Base-by-base conservation (phyloP, 176 grass and related monocot species). In the Lolium perenne region DNA sequence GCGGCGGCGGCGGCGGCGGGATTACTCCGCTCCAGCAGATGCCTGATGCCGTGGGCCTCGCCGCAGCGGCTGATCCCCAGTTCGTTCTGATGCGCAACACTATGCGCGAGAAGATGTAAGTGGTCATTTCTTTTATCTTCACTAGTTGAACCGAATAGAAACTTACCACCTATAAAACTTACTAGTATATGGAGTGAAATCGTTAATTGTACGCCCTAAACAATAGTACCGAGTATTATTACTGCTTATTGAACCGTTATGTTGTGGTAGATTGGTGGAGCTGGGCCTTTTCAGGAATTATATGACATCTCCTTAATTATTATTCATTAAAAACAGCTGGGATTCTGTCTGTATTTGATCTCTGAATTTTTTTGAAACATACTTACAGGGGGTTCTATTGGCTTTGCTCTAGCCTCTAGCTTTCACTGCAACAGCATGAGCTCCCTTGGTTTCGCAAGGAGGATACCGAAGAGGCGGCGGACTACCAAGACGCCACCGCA, bases 81-180 rank as follows among this genome's bases (percentile, higher is more conserved):
- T 86, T 95, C 68, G 63, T 76, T 10, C 20, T 55, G 16, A 0
- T 84, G 21, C 93, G 96, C 12, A 58, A 16, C 38, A n/a, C 0
- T 25, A 82, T 84, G 90, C 90, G 85, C 3, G 7, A 84, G 0
- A 90, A 69, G 77, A 94, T 98, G 96, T 98, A 92, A 92, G 85
- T 8, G 26, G 48, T 47, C 35, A 11, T 75, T 86, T 48, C 68
- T 91, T 23, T 73, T 73, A 11, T 73, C 43, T 48, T 11, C 43
- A 23, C 76, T 46, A 80, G 67, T 59, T 58, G 53, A 23, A 26
- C 11, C 21, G 18, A 21, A 45, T 12, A 56, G 54, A 56, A 20
- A 56, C 17, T 56, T 55, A 55, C 51, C 15, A 53, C 3, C 13
- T 15, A 53, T 53, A 12, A 53, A 53, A 15, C 50, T 14, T 53